These are phyloP conservation scores for Nitzschia inconspicua DNA, from an alignment of 108 stramenopile species.

Conservation along the genomic window DNA sequence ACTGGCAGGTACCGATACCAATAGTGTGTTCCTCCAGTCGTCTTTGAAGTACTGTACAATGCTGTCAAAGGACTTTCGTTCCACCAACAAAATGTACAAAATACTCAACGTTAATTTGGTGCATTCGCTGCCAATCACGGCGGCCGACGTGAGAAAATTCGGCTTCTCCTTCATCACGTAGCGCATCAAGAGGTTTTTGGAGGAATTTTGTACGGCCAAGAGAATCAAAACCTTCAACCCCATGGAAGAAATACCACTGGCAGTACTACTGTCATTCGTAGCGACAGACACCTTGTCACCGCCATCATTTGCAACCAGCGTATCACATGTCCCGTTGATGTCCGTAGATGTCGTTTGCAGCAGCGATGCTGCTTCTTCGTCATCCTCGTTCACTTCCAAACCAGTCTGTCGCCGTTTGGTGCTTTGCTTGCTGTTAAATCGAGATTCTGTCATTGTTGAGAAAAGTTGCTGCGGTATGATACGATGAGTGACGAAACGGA, in stretches of 20 bases:
- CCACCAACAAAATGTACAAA: constrained; percentile 57
- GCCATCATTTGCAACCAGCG: too few relatives aligned
- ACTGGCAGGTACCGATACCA: constrained; percentile 89
- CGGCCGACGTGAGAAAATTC: constrained; percentile 67
- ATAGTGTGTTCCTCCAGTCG: constrained; percentile 68
- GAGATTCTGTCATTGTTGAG: too few relatives aligned
- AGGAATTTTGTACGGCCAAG: constrained; percentile 79
- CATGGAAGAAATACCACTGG: constrained; percentile 14
- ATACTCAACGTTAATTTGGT: constrained; percentile 56
- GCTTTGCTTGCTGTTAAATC: too few relatives aligned
- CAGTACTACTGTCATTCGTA: background rate
- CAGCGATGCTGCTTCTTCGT: too few relatives aligned
- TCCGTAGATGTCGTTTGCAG: too few relatives aligned
- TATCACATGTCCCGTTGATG: too few relatives aligned
- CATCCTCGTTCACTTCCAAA: too few relatives aligned
- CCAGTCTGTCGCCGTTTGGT: too few relatives aligned
- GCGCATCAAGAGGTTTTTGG: constrained; percentile 77
- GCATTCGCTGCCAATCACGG: constrained; percentile 66
- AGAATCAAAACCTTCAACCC: constrained; percentile 70
- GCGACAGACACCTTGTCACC: too few relatives aligned
- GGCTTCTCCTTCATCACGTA: constrained; percentile 78
- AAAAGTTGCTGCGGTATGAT: too few relatives aligned
- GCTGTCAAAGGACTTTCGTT: constrained; percentile 22
- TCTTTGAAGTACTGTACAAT: constrained; percentile 52
- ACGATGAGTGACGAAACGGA: too few relatives aligned